Evolutionary conservation across 805 yeast genomes (phyloP).

Genomic region (Candida boleticola): DNA sequence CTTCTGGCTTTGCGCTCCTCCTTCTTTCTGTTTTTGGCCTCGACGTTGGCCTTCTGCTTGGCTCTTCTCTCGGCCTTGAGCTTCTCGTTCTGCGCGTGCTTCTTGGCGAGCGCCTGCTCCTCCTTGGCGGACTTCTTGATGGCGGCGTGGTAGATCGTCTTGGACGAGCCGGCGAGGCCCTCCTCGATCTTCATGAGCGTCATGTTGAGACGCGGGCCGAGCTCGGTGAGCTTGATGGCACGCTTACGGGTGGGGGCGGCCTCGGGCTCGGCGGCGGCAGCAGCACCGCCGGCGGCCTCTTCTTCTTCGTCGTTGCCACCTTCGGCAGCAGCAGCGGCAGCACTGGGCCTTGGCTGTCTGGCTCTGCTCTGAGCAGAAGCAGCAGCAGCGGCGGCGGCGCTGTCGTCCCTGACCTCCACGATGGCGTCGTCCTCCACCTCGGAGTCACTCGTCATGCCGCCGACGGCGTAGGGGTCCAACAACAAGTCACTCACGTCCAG

Average conservation of each 20-base stretch:
- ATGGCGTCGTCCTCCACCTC: slow-evolving; percentile 91
- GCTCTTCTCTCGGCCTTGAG: slow-evolving; percentile 70
- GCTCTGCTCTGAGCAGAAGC: too few relatives aligned
- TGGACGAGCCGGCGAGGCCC: slow-evolving; percentile 79
- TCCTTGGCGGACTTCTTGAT: slow-evolving; percentile 65
- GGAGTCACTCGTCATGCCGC: slow-evolving; percentile 83
- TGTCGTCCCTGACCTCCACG: slow-evolving; percentile 52
- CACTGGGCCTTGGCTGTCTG: slow-evolving; percentile 16
- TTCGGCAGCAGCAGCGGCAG: slow-evolving; percentile 11
- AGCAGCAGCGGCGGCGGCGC: slow-evolving; percentile 8
- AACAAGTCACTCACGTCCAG: slow-evolving; percentile 80
- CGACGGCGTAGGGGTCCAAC: slow-evolving; percentile 78
- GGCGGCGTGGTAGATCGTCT: slow-evolving; percentile 77
- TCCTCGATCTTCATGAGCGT: slow-evolving; percentile 85
- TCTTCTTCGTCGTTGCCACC: slow-evolving; percentile 4
- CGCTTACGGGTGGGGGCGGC: slow-evolving; percentile 49
- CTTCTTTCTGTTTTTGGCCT: slow-evolving; percentile 69
- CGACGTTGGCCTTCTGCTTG: slow-evolving; percentile 76
- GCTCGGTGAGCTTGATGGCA: slow-evolving; percentile 88
- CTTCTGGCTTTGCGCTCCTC: slow-evolving; percentile 71
- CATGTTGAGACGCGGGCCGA: slow-evolving; percentile 87
- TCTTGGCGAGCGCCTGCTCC: slow-evolving; percentile 57
- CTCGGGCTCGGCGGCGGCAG: slow-evolving; percentile 13
- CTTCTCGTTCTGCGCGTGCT: slow-evolving; percentile 59
- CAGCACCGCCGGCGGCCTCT: slow-evolving; percentile 5